Evolutionary conservation across 2,329 filamentous ascomycete genomes (phyloP).

Genomic region (Xylariales sp.): DNA sequence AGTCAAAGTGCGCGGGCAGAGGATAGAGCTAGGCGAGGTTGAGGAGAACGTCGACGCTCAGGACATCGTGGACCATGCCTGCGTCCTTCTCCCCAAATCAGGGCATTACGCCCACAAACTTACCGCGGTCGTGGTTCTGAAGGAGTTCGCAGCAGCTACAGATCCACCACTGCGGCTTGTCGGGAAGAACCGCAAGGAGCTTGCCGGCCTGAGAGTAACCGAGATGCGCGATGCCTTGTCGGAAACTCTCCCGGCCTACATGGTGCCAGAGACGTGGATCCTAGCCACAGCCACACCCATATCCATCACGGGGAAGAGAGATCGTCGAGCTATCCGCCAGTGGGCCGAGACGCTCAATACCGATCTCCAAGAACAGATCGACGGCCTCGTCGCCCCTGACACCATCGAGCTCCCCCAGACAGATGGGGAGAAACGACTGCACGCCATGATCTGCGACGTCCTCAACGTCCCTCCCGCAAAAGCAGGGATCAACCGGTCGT

Average conservation of each 20-base stretch:
- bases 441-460: conserved; percentile 3
- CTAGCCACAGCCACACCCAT: neutral
- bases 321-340: conserved; percentile 2
- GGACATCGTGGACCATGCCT: conserved; percentile 1
- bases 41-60: conserved; percentile 5
- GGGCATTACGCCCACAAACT: conserved; percentile 6
- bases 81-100: conserved; percentile 7
- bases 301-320: conserved; percentile 5
- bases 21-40: conserved; percentile 41
- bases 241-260: neutral
- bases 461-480: neutral
- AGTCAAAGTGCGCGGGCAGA: conserved; percentile 34
- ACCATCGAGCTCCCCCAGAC: conserved; percentile 6
- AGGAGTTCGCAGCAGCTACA: neutral
- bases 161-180: conserved; percentile 3
- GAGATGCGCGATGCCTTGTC: neutral
- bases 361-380: conserved; percentile 1
- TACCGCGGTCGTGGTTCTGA: conserved; percentile 5
- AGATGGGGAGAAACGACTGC: conserved; percentile 11
- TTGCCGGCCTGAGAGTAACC: neutral
- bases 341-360: conserved; percentile 3
- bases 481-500: conserved; percentile 8
- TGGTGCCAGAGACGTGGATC: neutral
- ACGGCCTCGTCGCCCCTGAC: conserved; percentile 2
- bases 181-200: neutral